A percentile compares a stretch with the other conserved stretches of the same genome.
These are phyloP conservation scores for Murraya paniculata DNA, from an alignment of 345 rosid species.

Conservation along the genomic window DNA sequence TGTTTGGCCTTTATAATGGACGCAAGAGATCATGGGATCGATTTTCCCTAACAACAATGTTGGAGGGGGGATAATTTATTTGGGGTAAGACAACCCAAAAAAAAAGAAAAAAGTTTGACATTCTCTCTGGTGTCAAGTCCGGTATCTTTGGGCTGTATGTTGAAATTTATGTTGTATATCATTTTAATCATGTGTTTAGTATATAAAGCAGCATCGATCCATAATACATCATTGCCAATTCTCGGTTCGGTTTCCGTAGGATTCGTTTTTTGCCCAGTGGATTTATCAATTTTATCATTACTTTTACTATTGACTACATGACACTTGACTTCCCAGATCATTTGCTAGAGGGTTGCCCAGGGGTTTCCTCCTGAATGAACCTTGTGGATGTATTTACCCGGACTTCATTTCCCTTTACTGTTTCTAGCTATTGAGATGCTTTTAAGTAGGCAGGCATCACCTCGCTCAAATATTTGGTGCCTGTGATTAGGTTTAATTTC, in stretches of 20 bases:
- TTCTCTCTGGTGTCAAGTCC: neutral
- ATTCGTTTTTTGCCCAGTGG: neutral
- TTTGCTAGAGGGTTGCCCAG: neutral
- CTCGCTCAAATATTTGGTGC: neutral
- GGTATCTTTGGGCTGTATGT: neutral
- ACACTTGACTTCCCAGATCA: neutral
- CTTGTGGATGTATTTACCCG: neutral
- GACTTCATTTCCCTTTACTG: neutral
- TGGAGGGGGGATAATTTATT: neutral
- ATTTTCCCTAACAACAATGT: neutral
- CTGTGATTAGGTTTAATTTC: neutral
- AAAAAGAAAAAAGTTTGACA: no score
- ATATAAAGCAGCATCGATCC: neutral
- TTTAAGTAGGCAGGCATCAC: neutral
- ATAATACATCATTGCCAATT: neutral
- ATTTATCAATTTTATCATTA: neutral
- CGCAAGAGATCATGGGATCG: neutral
- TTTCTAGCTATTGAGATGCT: neutral
- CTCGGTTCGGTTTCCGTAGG: neutral
- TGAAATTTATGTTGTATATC: conserved; percentile 16
- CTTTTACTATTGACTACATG: neutral
- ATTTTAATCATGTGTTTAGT: conserved; percentile 1
- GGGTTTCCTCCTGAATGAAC: neutral
- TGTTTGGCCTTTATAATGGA: neutral
- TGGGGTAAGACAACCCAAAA: neutral